phyloP scores from a whole-genome alignment of 2,329 filamentous ascomycete species.

The Venturia effusa region DNA sequence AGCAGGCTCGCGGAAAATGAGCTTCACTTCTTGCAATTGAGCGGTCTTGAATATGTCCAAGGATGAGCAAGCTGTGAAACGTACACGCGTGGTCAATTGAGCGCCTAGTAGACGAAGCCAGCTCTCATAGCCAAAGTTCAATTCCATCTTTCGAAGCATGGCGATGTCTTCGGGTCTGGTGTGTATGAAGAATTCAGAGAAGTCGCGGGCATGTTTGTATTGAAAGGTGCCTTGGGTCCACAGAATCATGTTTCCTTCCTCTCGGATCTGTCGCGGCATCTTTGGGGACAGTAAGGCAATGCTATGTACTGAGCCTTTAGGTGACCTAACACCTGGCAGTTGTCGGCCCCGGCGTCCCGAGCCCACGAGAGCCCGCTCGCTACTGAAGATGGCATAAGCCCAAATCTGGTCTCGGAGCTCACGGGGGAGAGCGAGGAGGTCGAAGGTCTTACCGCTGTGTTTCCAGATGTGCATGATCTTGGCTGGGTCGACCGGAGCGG shows the following conservation, averaged over 20 bases:
- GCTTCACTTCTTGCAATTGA: background rate
- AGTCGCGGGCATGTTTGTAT: background rate
- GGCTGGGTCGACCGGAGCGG: background rate
- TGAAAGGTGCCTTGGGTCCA: background rate
- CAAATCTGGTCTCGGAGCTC: conserved; percentile 1
- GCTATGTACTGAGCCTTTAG: background rate
- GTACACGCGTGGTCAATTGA: background rate
- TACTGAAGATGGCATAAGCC: background rate
- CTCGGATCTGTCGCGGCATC: background rate
- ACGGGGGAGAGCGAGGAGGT: background rate
- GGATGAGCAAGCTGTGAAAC: background rate
- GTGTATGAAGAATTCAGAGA: background rate
- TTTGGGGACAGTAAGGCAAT: background rate
- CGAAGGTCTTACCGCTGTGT: background rate
- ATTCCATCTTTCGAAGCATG: background rate
- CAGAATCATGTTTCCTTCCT: background rate
- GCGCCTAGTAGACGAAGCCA: conserved; percentile 3
- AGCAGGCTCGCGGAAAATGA: background rate
- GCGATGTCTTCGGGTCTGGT: background rate
- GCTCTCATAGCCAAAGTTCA: background rate
- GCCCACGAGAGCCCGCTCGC: background rate
- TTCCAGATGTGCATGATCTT: background rate
- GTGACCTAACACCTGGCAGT: background rate
- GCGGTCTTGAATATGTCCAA: background rate
- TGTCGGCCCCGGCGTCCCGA: background rate